Conservation (phyloP, 495 filamentous ascomycete species). For the Penicillium ucsense region DNA sequence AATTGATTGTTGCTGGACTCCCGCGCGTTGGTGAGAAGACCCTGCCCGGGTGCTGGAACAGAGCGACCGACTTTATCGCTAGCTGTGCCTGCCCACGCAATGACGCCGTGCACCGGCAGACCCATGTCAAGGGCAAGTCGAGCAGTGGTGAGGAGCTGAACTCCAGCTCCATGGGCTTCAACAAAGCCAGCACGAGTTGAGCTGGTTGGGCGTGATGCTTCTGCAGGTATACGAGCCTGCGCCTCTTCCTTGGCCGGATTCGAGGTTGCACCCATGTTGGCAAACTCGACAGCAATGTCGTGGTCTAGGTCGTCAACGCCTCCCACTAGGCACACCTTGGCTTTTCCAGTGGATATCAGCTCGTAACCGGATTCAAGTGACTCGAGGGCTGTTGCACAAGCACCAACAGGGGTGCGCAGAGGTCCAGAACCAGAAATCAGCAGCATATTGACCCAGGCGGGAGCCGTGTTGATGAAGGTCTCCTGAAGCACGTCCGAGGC, state of each 20-base stretch:
- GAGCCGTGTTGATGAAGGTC: constrained; percentile 97
- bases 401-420: constrained; percentile 91
- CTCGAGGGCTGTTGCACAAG: constrained; percentile 89
- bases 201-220: constrained; percentile 92
- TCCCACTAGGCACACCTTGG: constrained; percentile 84
- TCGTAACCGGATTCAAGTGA: constrained; percentile 91
- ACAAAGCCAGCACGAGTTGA: constrained; percentile 92
- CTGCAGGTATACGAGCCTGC: constrained; percentile 78
- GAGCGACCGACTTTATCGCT: constrained; percentile 95
- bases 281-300: constrained; percentile 93
- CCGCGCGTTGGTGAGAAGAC: constrained; percentile 83
- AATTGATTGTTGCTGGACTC: constrained; percentile 76
- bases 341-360: constrained; percentile 89
- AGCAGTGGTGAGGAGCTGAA: constrained; percentile 92
- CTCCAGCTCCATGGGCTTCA: constrained; percentile 92
- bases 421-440: constrained; percentile 86
- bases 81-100: constrained; percentile 80
- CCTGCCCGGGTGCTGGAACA: constrained; percentile 85
- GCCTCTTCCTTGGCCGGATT: constrained; percentile 90
- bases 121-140: constrained; percentile 91
- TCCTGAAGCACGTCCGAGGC: constrained; percentile 96
- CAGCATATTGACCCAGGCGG: constrained; percentile 96
- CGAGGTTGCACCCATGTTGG: constrained; percentile 96
- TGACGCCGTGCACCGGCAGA: constrained; percentile 84
- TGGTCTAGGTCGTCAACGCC: constrained; percentile 96